Conservation (phyloP, 2,329 filamentous ascomycete species). For the Microdochium nivale region DNA sequence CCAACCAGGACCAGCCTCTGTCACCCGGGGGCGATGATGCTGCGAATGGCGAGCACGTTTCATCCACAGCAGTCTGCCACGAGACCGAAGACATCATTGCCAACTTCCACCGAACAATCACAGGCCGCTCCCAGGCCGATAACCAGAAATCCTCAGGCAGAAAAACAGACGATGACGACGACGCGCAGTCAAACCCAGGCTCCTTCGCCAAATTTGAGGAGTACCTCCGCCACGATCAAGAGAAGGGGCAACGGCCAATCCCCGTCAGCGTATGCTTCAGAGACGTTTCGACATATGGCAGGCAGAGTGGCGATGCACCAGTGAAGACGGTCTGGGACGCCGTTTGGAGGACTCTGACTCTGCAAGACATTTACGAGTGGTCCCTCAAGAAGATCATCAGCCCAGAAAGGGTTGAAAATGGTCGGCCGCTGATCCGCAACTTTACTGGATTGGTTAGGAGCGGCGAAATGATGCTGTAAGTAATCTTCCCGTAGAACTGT, state of each 20-base stretch:
- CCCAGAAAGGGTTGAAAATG: not conserved
- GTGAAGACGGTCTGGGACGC: not conserved
- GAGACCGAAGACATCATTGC: not conserved
- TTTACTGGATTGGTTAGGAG: conserved; percentile 60
- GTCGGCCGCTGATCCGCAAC: conserved; percentile 44
- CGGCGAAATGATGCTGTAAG: conserved; percentile 58
- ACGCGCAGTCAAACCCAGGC: not conserved
- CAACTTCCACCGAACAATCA: not conserved
- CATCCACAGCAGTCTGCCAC: not conserved
- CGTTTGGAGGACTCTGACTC: not conserved
- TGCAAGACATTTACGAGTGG: not conserved
- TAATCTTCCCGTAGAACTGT: not conserved
- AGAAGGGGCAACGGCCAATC: not conserved
- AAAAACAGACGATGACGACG: not conserved
- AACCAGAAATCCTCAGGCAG: not conserved
- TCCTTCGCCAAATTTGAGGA: not conserved
- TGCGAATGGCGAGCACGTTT: not conserved
- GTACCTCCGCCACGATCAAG: not conserved
- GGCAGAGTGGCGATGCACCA: not conserved
- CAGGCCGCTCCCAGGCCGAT: not conserved
- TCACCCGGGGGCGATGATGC: not conserved
- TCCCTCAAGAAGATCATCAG: not conserved
- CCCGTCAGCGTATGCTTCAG: not conserved
- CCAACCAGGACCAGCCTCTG: not conserved
- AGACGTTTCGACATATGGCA: not conserved